Percentiles rank a stretch among this genome's conserved stretches.
phyloP scores from a whole-genome alignment of 306 rosid species.

The Abrus pulchellus region DNA sequence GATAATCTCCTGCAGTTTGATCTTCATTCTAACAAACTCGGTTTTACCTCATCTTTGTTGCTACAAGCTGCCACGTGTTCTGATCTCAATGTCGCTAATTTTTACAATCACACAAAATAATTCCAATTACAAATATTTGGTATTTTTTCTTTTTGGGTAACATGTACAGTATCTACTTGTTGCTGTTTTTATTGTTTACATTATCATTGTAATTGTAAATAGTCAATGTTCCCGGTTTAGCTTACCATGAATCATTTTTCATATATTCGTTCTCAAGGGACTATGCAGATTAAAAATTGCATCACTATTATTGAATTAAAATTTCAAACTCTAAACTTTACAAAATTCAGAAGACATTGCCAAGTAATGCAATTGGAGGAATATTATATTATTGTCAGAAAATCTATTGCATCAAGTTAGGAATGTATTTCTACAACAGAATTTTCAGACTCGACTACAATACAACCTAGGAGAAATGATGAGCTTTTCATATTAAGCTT shows the following conservation, averaged over 20 bases:
- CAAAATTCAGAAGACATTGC: too few species aligned
- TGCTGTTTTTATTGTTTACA: too few species aligned
- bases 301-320: constrained; percentile 1
- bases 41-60: constrained; percentile 60
- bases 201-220: too few species aligned
- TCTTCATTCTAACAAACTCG: constrained; percentile 55
- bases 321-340: background rate
- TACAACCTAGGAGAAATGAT: constrained; percentile 55
- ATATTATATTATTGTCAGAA: background rate
- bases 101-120: background rate
- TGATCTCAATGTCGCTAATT: constrained; percentile 25
- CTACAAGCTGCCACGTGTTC: constrained; percentile 47
- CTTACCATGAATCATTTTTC: too few species aligned
- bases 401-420: constrained; percentile 50
- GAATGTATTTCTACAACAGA: constrained; percentile 59
- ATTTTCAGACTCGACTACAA: constrained; percentile 59
- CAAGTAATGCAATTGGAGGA: too few species aligned
- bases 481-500: background rate
- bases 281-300: background rate
- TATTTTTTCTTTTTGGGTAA: too few species aligned
- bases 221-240: too few species aligned
- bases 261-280: background rate
- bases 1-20: constrained; percentile 72
- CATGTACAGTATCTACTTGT: too few species aligned
- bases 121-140: background rate